Percentiles rank a stretch among this genome's conserved stretches.
These are phyloP conservation scores for Lentinula edodes DNA, from an alignment of 768 basidiomycete genomes.

Conservation along the genomic window DNA sequence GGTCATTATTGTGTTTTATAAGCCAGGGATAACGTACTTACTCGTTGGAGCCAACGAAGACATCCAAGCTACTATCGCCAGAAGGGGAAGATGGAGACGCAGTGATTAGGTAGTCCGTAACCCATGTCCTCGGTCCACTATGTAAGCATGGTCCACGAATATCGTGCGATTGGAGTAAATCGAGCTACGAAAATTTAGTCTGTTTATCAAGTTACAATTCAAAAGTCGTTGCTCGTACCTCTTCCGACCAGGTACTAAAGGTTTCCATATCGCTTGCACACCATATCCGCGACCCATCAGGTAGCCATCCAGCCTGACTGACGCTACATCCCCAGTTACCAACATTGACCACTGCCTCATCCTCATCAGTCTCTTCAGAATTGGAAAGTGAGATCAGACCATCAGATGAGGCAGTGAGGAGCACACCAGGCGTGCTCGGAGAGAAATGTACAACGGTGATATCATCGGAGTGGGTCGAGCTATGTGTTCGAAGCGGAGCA, in stretches of 20 bases:
- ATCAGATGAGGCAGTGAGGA: constrained; percentile 84
- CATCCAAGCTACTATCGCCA: constrained; percentile 33
- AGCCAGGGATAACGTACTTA: constrained; percentile 22
- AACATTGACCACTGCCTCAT: constrained; percentile 75
- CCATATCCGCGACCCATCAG: constrained; percentile 48
- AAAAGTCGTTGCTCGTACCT: constrained; percentile 34
- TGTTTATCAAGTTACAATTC: not conserved
- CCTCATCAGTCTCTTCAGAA: constrained; percentile 75
- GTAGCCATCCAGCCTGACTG: constrained; percentile 70
- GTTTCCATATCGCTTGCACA: constrained; percentile 94
- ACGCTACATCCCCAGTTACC: constrained; percentile 86
- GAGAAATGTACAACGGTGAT: constrained; percentile 72
- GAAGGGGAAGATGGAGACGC: constrained; percentile 23
- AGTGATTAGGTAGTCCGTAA: constrained; percentile 72
- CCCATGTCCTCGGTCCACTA: constrained; percentile 53
- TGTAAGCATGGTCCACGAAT: constrained; percentile 65
- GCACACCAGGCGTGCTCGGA: constrained; percentile 31
- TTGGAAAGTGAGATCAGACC: constrained; percentile 74
- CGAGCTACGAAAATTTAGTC: constrained; percentile 39
- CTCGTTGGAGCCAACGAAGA: constrained; percentile 77
- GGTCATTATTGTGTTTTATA: not conserved
- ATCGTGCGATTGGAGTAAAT: constrained; percentile 49
- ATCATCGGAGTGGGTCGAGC: constrained; percentile 90
- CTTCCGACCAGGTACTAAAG: constrained; percentile 75
- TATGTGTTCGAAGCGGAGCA: constrained; percentile 66